A percentile compares a stretch with the other conserved stretches of the same genome.
phyloP scores from a whole-genome alignment of 2,329 filamentous ascomycete genomes.

The Exophiala phaeomuriformis region DNA sequence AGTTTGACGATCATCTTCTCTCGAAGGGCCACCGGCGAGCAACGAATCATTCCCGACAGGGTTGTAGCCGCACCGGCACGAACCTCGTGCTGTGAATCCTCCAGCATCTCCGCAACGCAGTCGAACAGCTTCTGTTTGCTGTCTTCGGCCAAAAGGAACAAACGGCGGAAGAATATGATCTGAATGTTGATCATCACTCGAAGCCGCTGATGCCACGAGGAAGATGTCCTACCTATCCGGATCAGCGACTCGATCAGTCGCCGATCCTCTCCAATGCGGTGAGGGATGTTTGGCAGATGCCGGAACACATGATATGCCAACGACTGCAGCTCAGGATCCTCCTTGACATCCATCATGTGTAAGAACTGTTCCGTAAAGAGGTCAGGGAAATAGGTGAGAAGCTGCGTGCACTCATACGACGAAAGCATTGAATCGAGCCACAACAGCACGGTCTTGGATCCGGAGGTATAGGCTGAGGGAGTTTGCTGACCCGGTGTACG shows the following conservation, averaged over 20 bases:
- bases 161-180: constrained; percentile 91
- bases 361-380: constrained; percentile 86
- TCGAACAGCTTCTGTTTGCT: constrained; percentile 78
- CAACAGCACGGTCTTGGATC: constrained; percentile 87
- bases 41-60: constrained; percentile 94
- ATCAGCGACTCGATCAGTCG: constrained; percentile 81
- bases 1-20: constrained; percentile 68
- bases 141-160: constrained; percentile 71
- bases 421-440: constrained; percentile 91
- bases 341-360: constrained; percentile 99
- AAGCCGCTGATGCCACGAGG: constrained; percentile 91
- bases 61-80: constrained; percentile 88
- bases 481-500: constrained; percentile 82
- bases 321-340: constrained; percentile 90
- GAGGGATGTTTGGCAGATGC: constrained; percentile 90
- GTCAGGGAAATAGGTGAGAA: constrained; percentile 84
- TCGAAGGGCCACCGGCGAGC: constrained; percentile 74
- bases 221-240: constrained; percentile 72
- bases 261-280: constrained; percentile 75
- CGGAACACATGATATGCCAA: constrained; percentile 95
- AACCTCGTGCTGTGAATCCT: constrained; percentile 86
- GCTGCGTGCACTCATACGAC: constrained; percentile 84
- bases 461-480: constrained; percentile 88
- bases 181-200: constrained; percentile 97
- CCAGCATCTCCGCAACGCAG: constrained; percentile 92